Evolutionary conservation across 2,329 filamentous ascomycete genomes (phyloP), one percentile per base, ranked within the genome.

Genomic region (Aquanectria penicillioides): DNA sequence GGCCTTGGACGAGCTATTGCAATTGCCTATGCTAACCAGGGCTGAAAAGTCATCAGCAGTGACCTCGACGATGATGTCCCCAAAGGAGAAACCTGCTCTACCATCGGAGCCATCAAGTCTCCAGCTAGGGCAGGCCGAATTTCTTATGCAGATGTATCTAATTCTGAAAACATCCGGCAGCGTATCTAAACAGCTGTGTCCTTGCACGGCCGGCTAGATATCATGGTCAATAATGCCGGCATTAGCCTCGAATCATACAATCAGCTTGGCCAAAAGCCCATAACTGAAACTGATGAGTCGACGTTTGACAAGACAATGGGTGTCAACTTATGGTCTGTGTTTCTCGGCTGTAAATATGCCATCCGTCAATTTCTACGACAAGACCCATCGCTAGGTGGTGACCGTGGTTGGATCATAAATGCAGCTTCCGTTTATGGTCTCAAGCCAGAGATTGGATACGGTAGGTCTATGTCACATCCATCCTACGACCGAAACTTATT

Each of bases 211-310:
- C 9, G 26, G 11, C 41, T 31, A 9, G 41, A 46, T 13, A 29
- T 46, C 15, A 28, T 46, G n/a, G 41, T 46, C 15, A 31, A 46
- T 17, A 46, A 46, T 29, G 41, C 41, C 9, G 41, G 41, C 17
- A 46, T 46, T 10, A 31, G 15, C 7, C 26, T 46, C 17, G 17
- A 46, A 18, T 46, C 41, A 4, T 18, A 46, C 41, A 22, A 46
- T 46, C 6, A 10, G 26, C 26, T 46, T 18, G 41, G 41, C 11
- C 26, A 25, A 7, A 46, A 46, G 25, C 41, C 26, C 15, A 46
- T 46, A 9, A 17, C 41, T 3, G 25, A 46, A 10, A 46, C 26
- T 4, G 26, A 31, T 6, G 41, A 46, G 7, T 46, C 41, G 2
- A 33, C 26, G 10, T 46, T 22, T 31, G 26, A 31, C n/a, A 46